phyloP scores from a whole-genome alignment of 169 alveolate genomes.

The Babesia microti region DNA sequence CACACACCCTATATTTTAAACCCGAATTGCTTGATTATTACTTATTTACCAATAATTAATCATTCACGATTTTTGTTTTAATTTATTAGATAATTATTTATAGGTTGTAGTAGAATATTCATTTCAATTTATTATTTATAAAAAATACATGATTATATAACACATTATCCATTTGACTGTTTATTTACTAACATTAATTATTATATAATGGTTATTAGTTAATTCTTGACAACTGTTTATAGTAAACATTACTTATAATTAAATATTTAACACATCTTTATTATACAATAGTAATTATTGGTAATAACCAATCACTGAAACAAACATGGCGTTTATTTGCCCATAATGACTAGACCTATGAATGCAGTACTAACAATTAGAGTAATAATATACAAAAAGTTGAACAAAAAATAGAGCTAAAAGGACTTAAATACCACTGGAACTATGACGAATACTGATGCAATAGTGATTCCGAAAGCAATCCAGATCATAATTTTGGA shows the following conservation, averaged over 20 bases:
- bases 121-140: not conserved
- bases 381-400: too few species aligned
- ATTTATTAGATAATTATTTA: constrained; percentile 6
- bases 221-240: constrained; percentile 1
- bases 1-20: too few species aligned
- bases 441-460: constrained; percentile 14
- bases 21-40: constrained; percentile 6
- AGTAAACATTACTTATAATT: constrained; percentile 1
- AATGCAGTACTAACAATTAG: too few species aligned
- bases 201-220: not conserved
- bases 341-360: too few species aligned
- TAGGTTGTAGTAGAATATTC: constrained; percentile 15
- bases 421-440: constrained; percentile 29
- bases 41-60: constrained; percentile 1
- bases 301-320: not conserved
- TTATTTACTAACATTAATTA: not conserved
- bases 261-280: constrained; percentile 6
- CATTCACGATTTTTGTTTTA: not conserved
- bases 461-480: constrained; percentile 27
- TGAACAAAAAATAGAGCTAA: too few species aligned
- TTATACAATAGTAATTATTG: constrained; percentile 4
- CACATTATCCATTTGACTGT: too few species aligned
- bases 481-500: constrained; percentile 46
- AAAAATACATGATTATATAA: not conserved
- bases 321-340: too few species aligned